Evolutionary conservation across 371 early-diverging fungal genomes (phyloP).

Genomic region (Polyrhizophydium stewartii): DNA sequence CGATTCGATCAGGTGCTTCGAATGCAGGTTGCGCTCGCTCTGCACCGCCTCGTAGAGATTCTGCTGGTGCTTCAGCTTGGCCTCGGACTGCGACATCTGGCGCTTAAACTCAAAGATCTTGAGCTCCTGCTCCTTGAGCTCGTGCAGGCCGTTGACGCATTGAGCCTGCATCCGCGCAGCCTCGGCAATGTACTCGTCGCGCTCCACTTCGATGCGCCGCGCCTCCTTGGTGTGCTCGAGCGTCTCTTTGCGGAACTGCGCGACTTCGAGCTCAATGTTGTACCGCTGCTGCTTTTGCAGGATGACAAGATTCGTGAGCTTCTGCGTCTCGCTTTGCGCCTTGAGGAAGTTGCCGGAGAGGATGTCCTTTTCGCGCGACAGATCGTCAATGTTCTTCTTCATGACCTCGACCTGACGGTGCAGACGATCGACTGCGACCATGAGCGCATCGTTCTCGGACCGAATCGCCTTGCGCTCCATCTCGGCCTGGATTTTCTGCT

Average conservation of each 20-base stretch:
- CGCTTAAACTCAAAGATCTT: slow-evolving; percentile 47
- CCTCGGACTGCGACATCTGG: slow-evolving; percentile 45
- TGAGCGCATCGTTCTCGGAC: slow-evolving; percentile 25
- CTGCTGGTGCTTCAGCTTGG: slow-evolving; percentile 53
- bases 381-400: slow-evolving; percentile 42
- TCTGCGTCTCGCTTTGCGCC: slow-evolving; percentile 28
- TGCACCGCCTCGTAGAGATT: slow-evolving; percentile 54
- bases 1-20: slow-evolving; percentile 49
- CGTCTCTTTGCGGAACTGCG: slow-evolving; percentile 29
- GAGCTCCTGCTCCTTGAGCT: slow-evolving; percentile 43
- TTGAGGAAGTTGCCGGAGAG: slow-evolving; percentile 30
- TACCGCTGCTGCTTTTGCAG: slow-evolving; percentile 37
- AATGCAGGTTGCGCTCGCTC: slow-evolving; percentile 50
- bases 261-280: slow-evolving; percentile 44
- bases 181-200: slow-evolving; percentile 35
- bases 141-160: slow-evolving; percentile 32
- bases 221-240: slow-evolving; percentile 20
- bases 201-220: slow-evolving; percentile 24
- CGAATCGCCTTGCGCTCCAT: slow-evolving; percentile 35
- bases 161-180: slow-evolving; percentile 26
- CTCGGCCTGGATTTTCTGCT: slow-evolving; percentile 43
- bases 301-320: slow-evolving; percentile 23
- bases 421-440: slow-evolving; percentile 26
- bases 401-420: slow-evolving; percentile 32
- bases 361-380: slow-evolving; percentile 41